Evolutionary conservation across 306 rosid genomes (phyloP), one percentile per base, ranked within the genome.

Genomic region (Quercus robur): DNA sequence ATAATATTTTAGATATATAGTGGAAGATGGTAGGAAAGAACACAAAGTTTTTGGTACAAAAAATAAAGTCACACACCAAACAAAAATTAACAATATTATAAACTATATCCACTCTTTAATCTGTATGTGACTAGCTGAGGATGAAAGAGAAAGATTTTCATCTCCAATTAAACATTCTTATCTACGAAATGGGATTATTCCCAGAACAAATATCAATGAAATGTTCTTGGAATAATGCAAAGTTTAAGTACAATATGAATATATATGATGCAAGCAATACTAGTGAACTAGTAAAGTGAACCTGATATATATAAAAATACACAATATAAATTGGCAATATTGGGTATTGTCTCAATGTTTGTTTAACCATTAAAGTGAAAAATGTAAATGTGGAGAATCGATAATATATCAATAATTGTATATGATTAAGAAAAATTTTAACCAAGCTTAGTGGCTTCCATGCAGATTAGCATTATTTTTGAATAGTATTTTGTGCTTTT

Each of bases 331-430:
- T 15, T 23, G 30, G 57, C 19, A 23, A 18, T 38, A 55, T 25
- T 31, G 49, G 74, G 75, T 73, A 5, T 20, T 63, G 80, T 83
- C 59, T 74, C 79, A 82, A 74, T 23, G 31, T 56, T 58, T 69
- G 46, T 41, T 55, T 61, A 49, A 67, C 80, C 15, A 15, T 28
- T 5, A 33, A n/a, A 49, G 54, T 12, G 58, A 15, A 54, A 6
- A 20, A 67, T 31, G 15, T 56, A 58, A n/a, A 56, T 41, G 82
- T 74, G 83, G 80, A 61, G 86, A 83, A 78, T 71, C 77, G 71
- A 51, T 63, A 7, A 77, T 49, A 12, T 49, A 49, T 6, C 61
- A 6, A 20, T 73, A n/a, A 56, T 41, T 41, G 46, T 74, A 76
- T 64, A 78, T 58, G 77, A 78, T 77, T 77, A 56, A 46, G 56